Evolutionary conservation across 441 rosid species (phyloP), one percentile per base, ranked within the genome.

Genomic region (Erysimum pusillum): DNA sequence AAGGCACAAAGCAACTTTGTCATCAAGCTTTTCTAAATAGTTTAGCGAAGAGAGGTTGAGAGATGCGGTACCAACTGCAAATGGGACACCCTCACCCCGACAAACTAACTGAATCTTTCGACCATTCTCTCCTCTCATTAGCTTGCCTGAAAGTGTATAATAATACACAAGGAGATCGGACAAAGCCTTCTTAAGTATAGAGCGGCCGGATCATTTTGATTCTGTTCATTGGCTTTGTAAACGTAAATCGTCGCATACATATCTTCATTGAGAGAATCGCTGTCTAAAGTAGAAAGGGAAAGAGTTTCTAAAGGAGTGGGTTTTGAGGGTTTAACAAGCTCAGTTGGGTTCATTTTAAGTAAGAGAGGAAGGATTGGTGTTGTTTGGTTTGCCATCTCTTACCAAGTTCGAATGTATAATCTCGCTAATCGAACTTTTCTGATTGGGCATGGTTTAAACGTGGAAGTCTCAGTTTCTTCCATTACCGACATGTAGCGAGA

Each of bases 281-380:
- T 87, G 73, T 87, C 88, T 46, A 85, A 67, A 44, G 85, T 74
- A 58, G 89, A 86, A 34, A 85, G 71, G 51, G 83, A 74, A 2
- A 87, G 87, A 51, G 32, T 51, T 39, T 63, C 74, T 6, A 46
- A 57, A 38, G 84, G 88, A 13, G 73, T 84, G 10, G 81, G 86
- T 69, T 81, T 83, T 52, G 81, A 81, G 39, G 90, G 87, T 69
- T 77, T 77, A 14, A 83, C 34, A 28, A 82, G 45, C 63, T 75
- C 79, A 28, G 18, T 1, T 12, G 54, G 7, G 38, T 49, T 31
- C 48, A 36, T 67, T 20, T 67, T 15, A 6, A 68, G 44, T 41
- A 13, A 5, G 7, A 67, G 52, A 57, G 60, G 32, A 44, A 38
- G 28, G 39, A 9, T 22, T 0, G 18, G 18, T 35, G 0, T 48